Evolutionary conservation across 257 asterid species (phyloP).

Genomic region (Ophiorrhiza pumila): DNA sequence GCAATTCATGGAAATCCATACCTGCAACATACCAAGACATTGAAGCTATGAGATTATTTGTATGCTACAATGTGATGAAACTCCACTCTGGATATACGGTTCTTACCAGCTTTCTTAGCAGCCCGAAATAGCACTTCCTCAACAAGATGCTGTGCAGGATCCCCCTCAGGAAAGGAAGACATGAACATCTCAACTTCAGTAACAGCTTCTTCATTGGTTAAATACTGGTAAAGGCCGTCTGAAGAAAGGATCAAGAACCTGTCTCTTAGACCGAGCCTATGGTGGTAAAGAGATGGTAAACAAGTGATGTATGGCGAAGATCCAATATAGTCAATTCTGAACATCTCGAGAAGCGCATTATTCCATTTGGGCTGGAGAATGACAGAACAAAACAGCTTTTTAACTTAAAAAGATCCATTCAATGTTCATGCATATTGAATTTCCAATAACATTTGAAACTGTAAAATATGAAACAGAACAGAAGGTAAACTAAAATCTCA

Average conservation of each 20-base stretch:
- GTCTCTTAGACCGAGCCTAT: constrained; percentile 59
- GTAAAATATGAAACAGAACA: neutral
- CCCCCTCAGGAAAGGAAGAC: constrained; percentile 86
- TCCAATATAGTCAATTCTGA: constrained; percentile 81
- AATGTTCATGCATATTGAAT: neutral
- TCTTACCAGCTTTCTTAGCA: constrained; percentile 89
- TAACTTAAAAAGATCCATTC: neutral
- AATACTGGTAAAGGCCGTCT: constrained; percentile 93
- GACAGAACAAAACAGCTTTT: constrained; percentile 1
- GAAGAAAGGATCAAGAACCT: constrained; percentile 88
- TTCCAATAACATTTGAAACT: neutral
- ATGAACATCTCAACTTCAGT: constrained; percentile 79
- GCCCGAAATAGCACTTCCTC: constrained; percentile 95
- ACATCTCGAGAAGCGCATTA: constrained; percentile 82
- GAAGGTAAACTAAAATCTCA: neutral
- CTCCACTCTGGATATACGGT: neutral
- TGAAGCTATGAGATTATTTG: neutral
- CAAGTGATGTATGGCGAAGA: constrained; percentile 74
- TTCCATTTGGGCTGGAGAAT: constrained; percentile 86
- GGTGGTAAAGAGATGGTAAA: constrained; percentile 75
- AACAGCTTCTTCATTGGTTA: constrained; percentile 86
- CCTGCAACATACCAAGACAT: constrained; percentile 40
- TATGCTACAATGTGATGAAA: neutral
- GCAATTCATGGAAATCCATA: constrained; percentile 74
- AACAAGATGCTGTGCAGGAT: constrained; percentile 95